phyloP scores from a whole-genome alignment of 2,329 filamentous ascomycete genomes.

The Diaporthe sp. region DNA sequence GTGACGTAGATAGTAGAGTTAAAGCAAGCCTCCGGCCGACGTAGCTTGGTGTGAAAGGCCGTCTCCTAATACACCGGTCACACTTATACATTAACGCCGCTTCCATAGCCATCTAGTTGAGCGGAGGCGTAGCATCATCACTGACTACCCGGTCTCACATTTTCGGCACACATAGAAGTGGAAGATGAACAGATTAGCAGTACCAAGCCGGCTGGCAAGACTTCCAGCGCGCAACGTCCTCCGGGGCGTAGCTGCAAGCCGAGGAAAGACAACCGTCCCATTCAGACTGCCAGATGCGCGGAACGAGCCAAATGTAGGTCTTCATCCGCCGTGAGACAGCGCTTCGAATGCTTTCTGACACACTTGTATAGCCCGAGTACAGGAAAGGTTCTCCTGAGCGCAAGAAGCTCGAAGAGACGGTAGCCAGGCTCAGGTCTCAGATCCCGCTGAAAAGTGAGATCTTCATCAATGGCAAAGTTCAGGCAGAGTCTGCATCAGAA shows the following conservation, averaged over 20 bases:
- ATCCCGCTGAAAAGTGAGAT: constrained; percentile 51
- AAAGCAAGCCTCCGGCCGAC: neutral
- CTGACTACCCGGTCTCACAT: neutral
- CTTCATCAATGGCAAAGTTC: constrained; percentile 49
- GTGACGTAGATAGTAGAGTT: neutral
- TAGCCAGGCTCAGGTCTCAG: constrained; percentile 48
- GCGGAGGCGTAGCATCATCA: neutral
- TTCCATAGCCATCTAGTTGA: neutral
- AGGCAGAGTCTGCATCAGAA: constrained; percentile 46
- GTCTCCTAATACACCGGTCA: neutral
- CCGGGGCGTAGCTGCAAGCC: constrained; percentile 10
- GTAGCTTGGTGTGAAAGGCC: neutral
- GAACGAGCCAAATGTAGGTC: constrained; percentile 51
- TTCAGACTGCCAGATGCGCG: constrained; percentile 50
- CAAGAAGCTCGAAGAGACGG: constrained; percentile 47
- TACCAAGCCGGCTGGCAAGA: constrained; percentile 19
- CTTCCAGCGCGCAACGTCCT: constrained; percentile 7
- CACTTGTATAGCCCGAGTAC: constrained; percentile 47
- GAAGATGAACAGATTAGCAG: constrained; percentile 16
- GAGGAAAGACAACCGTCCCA: constrained; percentile 46
- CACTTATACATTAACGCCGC: neutral
- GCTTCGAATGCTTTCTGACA: neutral
- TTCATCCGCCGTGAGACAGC: neutral
- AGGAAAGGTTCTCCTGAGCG: constrained; percentile 49
- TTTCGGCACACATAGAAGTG: neutral